Percentiles rank a stretch among this genome's conserved stretches.
phyloP scores from a whole-genome alignment of 2,329 filamentous ascomycete species.

The Aspergillus sp. region DNA sequence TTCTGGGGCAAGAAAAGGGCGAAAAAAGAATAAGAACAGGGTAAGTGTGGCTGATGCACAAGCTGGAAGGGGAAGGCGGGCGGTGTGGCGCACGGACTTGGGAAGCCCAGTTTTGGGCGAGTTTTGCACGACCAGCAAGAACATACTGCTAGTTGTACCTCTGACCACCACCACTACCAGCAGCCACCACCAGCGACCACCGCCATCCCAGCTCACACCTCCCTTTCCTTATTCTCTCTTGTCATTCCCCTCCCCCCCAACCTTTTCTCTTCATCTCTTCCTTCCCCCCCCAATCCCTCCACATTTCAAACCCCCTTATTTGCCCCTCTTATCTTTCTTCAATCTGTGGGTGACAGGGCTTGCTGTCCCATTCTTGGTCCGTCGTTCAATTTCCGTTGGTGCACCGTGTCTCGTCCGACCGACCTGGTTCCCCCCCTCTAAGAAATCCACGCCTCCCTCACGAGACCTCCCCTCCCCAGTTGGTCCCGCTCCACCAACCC shows the following conservation, averaged over 20 bases:
- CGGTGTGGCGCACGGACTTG: slow-evolving; percentile 24
- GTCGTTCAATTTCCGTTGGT: slow-evolving; percentile 5
- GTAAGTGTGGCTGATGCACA: slow-evolving; percentile 6
- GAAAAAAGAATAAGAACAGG: neutral
- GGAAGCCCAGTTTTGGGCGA: neutral
- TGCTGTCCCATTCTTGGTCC: neutral
- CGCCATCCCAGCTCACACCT: neutral
- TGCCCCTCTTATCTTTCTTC: neutral
- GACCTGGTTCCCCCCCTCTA: slow-evolving; percentile 8
- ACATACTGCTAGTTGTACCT: neutral
- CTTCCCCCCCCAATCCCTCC: slow-evolving; percentile 4
- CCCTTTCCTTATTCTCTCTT: neutral
- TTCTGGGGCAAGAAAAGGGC: neutral
- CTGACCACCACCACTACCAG: neutral
- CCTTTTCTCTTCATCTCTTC: slow-evolving; percentile 5
- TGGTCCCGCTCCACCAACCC: slow-evolving; percentile 15
- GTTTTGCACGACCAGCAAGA: neutral
- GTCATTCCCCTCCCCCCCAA: slow-evolving; percentile 2
- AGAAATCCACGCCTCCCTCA: slow-evolving; percentile 28
- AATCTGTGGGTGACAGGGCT: slow-evolving; percentile 9
- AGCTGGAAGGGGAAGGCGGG: slow-evolving; percentile 3
- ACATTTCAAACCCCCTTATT: neutral
- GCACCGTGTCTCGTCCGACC: slow-evolving; percentile 10
- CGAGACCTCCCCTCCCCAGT: slow-evolving; percentile 36
- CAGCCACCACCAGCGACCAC: neutral